These are phyloP conservation scores for sunflower (Helianthus annuus) DNA, from an alignment of 129 eudicot genomes.

Conservation along the genomic window HanXRQr2.0-SUNRISE NC_035436.2:28991339-28991838, in stretches of 20 bases:
- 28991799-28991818: neutral
- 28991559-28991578: slow-evolving; percentile 60
- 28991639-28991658: neutral
- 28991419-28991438: too few relatives aligned
- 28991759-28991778: slow-evolving; percentile 56
- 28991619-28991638: neutral
- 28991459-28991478: too few relatives aligned
- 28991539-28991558: slow-evolving; percentile 57
- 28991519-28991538: slow-evolving; percentile 53
- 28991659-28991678: slow-evolving; percentile 55
- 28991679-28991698: slow-evolving; percentile 58
- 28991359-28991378: too few relatives aligned
- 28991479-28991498: too few relatives aligned
- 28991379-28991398: too few relatives aligned
- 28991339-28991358: too few relatives aligned
- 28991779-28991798: slow-evolving; percentile 46
- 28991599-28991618: neutral
- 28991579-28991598: slow-evolving; percentile 48
- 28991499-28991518: slow-evolving; percentile 44
- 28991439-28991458: too few relatives aligned
- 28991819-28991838: neutral
- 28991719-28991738: slow-evolving; percentile 58
- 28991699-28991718: slow-evolving; percentile 65
- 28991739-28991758: slow-evolving; percentile 53
- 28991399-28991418: too few relatives aligned